Conservation (phyloP, 306 rosid species). For the Gastrolobium villosum region DNA sequence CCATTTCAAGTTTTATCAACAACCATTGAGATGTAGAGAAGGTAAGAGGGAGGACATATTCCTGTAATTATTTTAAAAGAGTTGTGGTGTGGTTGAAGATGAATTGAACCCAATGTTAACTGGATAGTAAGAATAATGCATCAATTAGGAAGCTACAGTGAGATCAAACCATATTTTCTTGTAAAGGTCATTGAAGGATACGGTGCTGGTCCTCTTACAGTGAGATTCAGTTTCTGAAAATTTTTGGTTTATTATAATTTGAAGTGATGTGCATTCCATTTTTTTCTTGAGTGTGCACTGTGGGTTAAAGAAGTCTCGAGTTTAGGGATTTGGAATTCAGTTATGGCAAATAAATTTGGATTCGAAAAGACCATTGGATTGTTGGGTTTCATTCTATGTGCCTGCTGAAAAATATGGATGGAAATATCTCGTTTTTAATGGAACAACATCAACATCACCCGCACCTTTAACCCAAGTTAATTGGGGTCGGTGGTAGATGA, state of each 20-base stretch:
- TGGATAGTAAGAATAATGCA: neutral
- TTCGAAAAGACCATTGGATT: neutral
- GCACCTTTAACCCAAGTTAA: too few relatives aligned
- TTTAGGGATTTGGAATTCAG: neutral
- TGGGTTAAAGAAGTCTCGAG: constrained; percentile 18
- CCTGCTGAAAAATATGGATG: constrained; percentile 15
- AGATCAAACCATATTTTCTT: constrained; percentile 5
- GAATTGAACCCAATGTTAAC: neutral
- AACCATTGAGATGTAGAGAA: constrained; percentile 1
- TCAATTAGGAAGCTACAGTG: constrained; percentile 7
- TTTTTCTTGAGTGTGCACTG: neutral
- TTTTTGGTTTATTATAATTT: constrained; percentile 3
- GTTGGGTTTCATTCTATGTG: neutral
- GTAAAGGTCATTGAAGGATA: constrained; percentile 14
- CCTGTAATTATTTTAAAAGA: neutral
- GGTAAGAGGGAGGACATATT: neutral
- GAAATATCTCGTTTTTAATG: constrained; percentile 4
- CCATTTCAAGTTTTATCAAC: constrained; percentile 15
- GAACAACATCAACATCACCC: neutral
- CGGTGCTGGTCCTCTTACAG: constrained; percentile 6
- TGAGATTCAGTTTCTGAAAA: constrained; percentile 3
- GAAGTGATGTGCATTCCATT: neutral
- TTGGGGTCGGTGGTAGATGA: too few relatives aligned
- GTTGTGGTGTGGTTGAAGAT: constrained; percentile 14
- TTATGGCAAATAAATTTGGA: constrained; percentile 14